Conservation (phyloP, 176 grass and related monocot species). For the Avena insularis region DNA sequence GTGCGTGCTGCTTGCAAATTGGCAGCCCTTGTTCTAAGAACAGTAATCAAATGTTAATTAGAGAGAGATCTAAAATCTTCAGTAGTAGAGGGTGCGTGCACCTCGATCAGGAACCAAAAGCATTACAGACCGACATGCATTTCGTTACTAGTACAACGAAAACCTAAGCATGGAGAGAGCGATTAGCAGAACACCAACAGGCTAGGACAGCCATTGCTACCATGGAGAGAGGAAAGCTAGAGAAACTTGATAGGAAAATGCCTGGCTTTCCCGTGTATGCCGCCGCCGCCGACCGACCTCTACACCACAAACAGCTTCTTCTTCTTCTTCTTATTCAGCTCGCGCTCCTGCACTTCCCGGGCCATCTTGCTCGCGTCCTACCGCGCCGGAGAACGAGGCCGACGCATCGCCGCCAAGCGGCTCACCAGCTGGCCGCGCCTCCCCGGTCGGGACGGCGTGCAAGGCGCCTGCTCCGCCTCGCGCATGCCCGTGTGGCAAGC, state of each 20-base stretch:
- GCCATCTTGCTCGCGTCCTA: neutral
- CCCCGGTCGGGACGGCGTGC: neutral
- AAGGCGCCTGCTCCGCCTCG: neutral
- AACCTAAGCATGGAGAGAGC: too few relatives aligned
- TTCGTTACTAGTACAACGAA: too few relatives aligned
- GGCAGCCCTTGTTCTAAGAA: neutral
- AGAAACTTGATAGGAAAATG: conserved; percentile 63
- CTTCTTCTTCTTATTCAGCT: neutral
- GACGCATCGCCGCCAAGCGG: neutral
- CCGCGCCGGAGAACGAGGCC: neutral
- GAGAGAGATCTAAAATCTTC: neutral
- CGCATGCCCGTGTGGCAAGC: conserved; percentile 25
- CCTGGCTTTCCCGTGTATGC: conserved; percentile 99
- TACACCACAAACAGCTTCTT: neutral
- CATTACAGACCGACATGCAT: conserved; percentile 13
- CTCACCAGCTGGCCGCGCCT: neutral
- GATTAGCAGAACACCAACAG: neutral
- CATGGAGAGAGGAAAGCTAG: conserved; percentile 73
- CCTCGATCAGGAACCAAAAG: neutral
- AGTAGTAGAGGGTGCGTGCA: neutral
- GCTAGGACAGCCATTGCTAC: neutral
- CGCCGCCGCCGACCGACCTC: conserved; percentile 53
- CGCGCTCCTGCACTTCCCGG: conserved; percentile 4
- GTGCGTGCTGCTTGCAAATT: neutral
- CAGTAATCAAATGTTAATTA: neutral